Evolutionary conservation across 345 rosid species (phyloP).

Genomic region (Syzygium aromaticum): DNA sequence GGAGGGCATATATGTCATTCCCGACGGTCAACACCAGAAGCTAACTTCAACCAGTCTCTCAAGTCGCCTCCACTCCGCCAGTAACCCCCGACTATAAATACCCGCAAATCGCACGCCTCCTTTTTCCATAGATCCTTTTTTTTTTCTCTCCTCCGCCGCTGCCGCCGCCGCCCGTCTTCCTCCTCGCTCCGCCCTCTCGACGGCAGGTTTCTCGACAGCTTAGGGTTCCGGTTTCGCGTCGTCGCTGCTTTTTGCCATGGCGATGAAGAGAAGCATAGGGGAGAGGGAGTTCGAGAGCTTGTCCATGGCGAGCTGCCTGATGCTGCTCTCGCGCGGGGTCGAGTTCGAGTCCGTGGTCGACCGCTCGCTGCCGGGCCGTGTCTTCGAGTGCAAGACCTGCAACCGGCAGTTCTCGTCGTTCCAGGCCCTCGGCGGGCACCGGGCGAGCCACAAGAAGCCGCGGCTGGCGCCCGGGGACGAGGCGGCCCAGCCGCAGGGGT

Average conservation of each 20-base stretch:
- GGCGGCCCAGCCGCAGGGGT: background rate
- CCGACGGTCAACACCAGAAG: background rate
- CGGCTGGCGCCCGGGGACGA: conserved; percentile 8
- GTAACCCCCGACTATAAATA: background rate
- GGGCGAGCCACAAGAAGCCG: conserved; percentile 70
- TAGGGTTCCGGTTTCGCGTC: background rate
- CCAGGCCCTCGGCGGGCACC: conserved; percentile 64
- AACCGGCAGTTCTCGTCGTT: conserved; percentile 48
- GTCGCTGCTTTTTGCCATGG: background rate
- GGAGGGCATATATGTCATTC: background rate
- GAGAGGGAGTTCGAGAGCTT: conserved; percentile 21
- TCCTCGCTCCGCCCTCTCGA: background rate
- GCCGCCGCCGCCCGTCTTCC: background rate
- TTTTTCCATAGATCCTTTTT: background rate
- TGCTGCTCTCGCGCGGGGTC: conserved; percentile 32
- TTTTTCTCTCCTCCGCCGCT: too few relatives aligned
- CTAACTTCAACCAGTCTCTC: background rate
- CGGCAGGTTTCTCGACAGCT: background rate
- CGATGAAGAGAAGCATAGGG: conserved; percentile 31
- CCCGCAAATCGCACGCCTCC: background rate
- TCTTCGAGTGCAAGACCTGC: conserved; percentile 69
- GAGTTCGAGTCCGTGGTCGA: background rate
- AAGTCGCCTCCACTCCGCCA: background rate
- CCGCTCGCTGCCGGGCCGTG: conserved; percentile 13
- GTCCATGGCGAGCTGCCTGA: conserved; percentile 47